Evolutionary conservation across 148 eudicot genomes (phyloP).

Genomic region (Vaccinium darrowii): DNA sequence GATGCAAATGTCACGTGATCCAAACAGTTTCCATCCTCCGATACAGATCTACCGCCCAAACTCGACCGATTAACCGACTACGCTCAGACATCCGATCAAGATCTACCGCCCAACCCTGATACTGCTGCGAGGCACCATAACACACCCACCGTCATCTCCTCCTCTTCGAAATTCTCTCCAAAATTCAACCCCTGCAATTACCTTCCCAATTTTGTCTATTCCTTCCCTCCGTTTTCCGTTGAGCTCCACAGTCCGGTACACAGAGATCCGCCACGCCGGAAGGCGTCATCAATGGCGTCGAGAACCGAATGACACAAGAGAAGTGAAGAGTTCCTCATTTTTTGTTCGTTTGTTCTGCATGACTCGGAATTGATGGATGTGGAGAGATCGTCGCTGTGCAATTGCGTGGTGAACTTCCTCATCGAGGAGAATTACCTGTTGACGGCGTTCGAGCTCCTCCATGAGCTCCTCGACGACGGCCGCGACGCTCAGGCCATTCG

Average conservation of each 20-base stretch:
- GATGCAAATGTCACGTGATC: not conserved
- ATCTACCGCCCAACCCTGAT: not conserved
- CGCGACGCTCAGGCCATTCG: slow-evolving; percentile 94
- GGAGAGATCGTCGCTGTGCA: slow-evolving; percentile 94
- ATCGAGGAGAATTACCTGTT: slow-evolving; percentile 88
- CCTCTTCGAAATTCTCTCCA: not conserved
- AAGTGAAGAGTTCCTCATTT: too few species aligned
- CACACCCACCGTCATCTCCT: not conserved
- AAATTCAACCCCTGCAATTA: not conserved
- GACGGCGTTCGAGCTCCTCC: slow-evolving; percentile 97
- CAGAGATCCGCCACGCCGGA: not conserved
- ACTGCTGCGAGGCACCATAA: slow-evolving; percentile 3
- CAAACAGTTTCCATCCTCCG: not conserved
- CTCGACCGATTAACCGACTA: not conserved
- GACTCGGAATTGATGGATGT: slow-evolving; percentile 57
- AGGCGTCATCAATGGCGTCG: not conserved
- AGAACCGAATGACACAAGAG: not conserved
- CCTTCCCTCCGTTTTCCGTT: not conserved
- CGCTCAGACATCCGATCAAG: not conserved
- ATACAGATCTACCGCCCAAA: not conserved
- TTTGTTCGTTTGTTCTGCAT: too few species aligned
- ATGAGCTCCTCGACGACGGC: slow-evolving; percentile 98
- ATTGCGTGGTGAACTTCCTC: slow-evolving; percentile 95
- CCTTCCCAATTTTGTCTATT: too few species aligned
- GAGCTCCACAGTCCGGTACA: not conserved